Base-by-base conservation (phyloP, 371 early-diverging fungal genomes). In the Mortierella sp. region DNA sequence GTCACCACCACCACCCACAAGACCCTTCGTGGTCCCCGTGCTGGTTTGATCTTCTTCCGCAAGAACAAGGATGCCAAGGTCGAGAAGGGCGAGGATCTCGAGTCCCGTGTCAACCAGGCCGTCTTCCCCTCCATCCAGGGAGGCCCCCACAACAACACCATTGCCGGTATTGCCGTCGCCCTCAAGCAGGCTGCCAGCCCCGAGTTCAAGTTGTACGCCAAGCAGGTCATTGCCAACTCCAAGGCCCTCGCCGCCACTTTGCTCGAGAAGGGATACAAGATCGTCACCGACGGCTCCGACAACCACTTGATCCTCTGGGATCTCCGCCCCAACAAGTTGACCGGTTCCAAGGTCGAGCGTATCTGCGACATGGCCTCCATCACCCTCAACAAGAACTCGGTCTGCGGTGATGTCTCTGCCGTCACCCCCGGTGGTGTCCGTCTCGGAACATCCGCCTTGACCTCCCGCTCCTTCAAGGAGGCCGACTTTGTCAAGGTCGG, bases 1-100 rank as follows among this genome's bases (percentile, higher is more conserved):
- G 99, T 99, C 78, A 99, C 99, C 72, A 99, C 99, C 53, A 99
- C 99, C 69, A 99, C 99, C n/a, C 99, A 99, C 94, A 99, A 99
- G 93, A 97, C 99, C 37, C 93, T 99, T 57, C 94, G 99, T 83
- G 99, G 99, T 43, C 99, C 99, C 69, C 95, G 99, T 82, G 99
- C 98, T 76, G 99, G 97, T 79, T 92, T 99, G 89, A 99, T 99
- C 90, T 99, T 99, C 92, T 99, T 94, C 95, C 97, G 99, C 88
- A 94, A 94, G 77, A 93, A 94, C 79, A 91, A 95, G 84, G 88
- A 82, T 55, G 92, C 89, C 70, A 85, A 81, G 76, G 86, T 85
- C 50, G 93, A 92, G 83, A 94, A 94, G 89, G 93, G 94, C 54
- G 94, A 95, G 82, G 95, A 96, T 79, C 93, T 99, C 51, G 99